A percentile compares a stretch with the other conserved stretches of the same genome.
phyloP scores from a whole-genome alignment of 371 early-diverging fungal species.

The Apophysomyces ossiformis region DNA sequence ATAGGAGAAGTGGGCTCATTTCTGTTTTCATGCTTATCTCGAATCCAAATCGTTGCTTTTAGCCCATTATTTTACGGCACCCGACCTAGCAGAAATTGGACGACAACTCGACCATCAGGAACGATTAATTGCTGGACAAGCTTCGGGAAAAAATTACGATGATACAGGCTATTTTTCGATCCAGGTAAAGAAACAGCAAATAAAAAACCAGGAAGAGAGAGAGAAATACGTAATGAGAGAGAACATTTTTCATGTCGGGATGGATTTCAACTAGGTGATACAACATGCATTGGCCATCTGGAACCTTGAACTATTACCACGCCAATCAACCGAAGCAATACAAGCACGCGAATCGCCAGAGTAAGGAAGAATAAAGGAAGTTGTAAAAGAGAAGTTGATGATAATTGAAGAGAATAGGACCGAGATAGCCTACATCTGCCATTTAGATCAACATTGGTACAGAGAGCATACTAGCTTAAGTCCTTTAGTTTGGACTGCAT shows the following conservation, averaged over 20 bases:
- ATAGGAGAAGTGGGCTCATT: neutral
- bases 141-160: slow-evolving; percentile 70
- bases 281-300: slow-evolving; percentile 70
- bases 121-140: slow-evolving; percentile 30
- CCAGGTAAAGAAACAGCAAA: slow-evolving; percentile 47
- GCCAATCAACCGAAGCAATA: slow-evolving; percentile 53
- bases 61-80: slow-evolving; percentile 73
- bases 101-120: slow-evolving; percentile 58
- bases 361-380: slow-evolving; percentile 24
- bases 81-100: slow-evolving; percentile 73
- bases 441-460: slow-evolving; percentile 61
- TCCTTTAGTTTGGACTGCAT: too few relatives aligned
- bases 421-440: slow-evolving; percentile 65
- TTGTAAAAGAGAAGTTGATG: too few relatives aligned
- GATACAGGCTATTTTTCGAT: slow-evolving; percentile 83
- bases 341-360: slow-evolving; percentile 58
- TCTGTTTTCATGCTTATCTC: neutral
- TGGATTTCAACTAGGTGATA: slow-evolving; percentile 50
- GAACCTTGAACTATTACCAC: slow-evolving; percentile 65
- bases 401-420: slow-evolving; percentile 22
- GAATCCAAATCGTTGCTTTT: neutral
- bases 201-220: too few relatives aligned
- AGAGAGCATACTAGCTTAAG: neutral
- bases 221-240: neutral
- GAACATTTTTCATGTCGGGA: neutral